phyloP scores from a whole-genome alignment of 257 asterid species.

The Capsicum rhomboideum region DNA sequence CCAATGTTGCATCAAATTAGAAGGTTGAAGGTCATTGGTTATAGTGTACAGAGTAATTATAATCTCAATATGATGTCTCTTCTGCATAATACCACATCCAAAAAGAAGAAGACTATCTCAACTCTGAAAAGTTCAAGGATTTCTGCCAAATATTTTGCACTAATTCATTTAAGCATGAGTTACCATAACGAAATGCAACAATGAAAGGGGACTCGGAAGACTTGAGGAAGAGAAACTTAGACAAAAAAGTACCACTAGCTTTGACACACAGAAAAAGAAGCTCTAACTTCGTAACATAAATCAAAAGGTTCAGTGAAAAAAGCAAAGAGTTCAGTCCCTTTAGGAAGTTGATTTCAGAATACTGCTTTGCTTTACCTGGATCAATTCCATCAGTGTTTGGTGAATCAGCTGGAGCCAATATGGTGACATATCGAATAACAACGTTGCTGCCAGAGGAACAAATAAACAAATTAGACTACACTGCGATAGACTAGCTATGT shows the following conservation, averaged over 20 bases:
- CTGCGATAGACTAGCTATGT: neutral
- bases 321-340: neutral
- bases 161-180: neutral
- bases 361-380: slow-evolving; percentile 51
- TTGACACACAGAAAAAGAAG: neutral
- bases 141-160: neutral
- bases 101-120: neutral
- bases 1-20: neutral
- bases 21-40: neutral
- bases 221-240: neutral
- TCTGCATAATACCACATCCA: neutral
- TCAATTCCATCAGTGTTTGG: slow-evolving; percentile 99
- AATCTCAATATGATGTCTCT: neutral
- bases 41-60: neutral
- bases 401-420: slow-evolving; percentile 88
- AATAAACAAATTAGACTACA: neutral
- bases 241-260: neutral
- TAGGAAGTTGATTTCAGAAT: neutral
- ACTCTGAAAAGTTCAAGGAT: neutral
- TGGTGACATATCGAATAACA: slow-evolving; percentile 70
- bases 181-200: neutral
- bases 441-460: slow-evolving; percentile 48
- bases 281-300: neutral
- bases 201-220: neutral
- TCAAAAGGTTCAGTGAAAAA: neutral